Conservation (phyloP, 495 filamentous ascomycete species). For the Hypoxylon rickii region DNA sequence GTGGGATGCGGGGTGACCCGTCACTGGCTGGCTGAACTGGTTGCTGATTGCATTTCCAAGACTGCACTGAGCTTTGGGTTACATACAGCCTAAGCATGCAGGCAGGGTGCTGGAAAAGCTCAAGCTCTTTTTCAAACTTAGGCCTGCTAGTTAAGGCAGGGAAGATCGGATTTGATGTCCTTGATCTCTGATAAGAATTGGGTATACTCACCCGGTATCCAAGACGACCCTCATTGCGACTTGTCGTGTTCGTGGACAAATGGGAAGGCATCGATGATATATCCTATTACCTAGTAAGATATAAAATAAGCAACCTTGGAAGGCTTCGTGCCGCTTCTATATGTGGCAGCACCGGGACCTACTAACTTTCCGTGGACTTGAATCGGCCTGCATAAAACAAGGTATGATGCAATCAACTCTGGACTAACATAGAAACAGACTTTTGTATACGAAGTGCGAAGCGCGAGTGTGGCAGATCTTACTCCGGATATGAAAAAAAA, state of each 20-base stretch:
- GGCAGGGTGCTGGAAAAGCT: slow-evolving; percentile 1
- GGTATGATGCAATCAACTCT: slow-evolving; percentile 20
- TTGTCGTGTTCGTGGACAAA: too few relatives aligned
- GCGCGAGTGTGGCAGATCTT: slow-evolving; percentile 10
- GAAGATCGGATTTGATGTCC: slow-evolving; percentile 2
- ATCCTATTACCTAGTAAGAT: too few relatives aligned
- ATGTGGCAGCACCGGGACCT: too few relatives aligned
- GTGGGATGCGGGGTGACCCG: slow-evolving; percentile 12
- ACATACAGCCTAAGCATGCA: slow-evolving; percentile 1
- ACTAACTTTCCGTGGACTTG: not conserved
- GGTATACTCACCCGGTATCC: too few relatives aligned
- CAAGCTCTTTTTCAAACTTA: slow-evolving; percentile 5
- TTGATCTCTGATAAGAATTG: too few relatives aligned
- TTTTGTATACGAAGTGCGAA: slow-evolving; percentile 18
- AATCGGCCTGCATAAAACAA: not conserved
- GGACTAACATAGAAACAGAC: not conserved
- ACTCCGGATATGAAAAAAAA: slow-evolving; percentile 4
- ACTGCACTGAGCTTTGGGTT: slow-evolving; percentile 1
- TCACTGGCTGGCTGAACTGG: too few relatives aligned
- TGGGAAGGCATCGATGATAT: too few relatives aligned
- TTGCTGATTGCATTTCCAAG: slow-evolving; percentile 9
- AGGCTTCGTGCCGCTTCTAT: too few relatives aligned
- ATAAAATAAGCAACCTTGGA: too few relatives aligned
- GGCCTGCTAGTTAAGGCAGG: slow-evolving; percentile 14
- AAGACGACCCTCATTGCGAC: too few relatives aligned